Percentiles rank a stretch among this genome's conserved stretches.
Conservation (phyloP, 495 filamentous ascomycete species). For the Penicillium atrosanguineum region DNA sequence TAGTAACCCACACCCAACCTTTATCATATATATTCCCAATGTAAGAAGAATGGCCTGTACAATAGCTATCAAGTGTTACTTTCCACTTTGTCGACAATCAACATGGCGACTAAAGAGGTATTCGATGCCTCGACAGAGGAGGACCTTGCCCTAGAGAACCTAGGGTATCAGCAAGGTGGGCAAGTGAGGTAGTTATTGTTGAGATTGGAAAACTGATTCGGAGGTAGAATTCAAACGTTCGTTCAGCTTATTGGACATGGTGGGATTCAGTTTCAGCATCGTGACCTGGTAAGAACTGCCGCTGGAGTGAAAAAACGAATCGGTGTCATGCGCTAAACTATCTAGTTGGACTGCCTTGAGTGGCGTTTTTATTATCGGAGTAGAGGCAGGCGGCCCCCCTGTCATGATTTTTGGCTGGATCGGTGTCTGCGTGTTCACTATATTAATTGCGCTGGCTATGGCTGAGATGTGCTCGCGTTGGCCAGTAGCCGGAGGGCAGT, state of each 20-base stretch:
- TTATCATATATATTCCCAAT: too few relatives aligned
- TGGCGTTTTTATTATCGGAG: constrained; percentile 46
- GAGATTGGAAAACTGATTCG: constrained; percentile 4
- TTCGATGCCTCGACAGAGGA: constrained; percentile 28
- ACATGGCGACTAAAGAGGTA: constrained; percentile 16
- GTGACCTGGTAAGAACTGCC: constrained; percentile 33
- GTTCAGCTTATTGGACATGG: constrained; percentile 49
- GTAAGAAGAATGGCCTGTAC: too few relatives aligned
- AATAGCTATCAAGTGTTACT: too few relatives aligned
- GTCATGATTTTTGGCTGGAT: constrained; percentile 42
- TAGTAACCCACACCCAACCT: too few relatives aligned
- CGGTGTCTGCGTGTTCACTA: not conserved
- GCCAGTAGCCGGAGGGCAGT: constrained; percentile 42
- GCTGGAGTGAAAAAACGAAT: too few relatives aligned
- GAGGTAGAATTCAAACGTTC: constrained; percentile 44
- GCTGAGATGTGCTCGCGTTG: constrained; percentile 46
- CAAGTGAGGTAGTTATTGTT: not conserved
- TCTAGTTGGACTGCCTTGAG: constrained; percentile 43
- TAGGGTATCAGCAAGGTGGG: constrained; percentile 45
- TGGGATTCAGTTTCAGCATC: constrained; percentile 49
- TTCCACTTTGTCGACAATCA: too few relatives aligned
- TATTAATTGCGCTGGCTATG: constrained; percentile 23
- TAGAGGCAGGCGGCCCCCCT: constrained; percentile 44
- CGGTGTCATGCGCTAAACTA: too few relatives aligned
- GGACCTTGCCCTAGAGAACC: constrained; percentile 37